These are phyloP conservation scores for Xylaria sp. DNA, from an alignment of 2,329 filamentous ascomycete genomes.

Conservation along the genomic window DNA sequence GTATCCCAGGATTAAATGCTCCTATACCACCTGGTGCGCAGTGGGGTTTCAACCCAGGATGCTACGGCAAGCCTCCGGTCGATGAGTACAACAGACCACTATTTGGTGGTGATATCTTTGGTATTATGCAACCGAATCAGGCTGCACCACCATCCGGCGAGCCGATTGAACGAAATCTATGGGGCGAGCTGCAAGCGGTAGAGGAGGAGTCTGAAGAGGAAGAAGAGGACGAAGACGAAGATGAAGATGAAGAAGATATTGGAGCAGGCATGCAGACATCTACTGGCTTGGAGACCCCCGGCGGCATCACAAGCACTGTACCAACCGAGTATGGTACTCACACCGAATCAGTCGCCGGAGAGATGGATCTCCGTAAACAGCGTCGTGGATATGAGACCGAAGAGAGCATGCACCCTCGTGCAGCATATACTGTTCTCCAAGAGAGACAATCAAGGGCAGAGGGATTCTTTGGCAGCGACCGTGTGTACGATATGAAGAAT, in stretches of 20 bases:
- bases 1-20: constrained; percentile 92
- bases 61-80: constrained; percentile 93
- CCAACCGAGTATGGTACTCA: constrained; percentile 79
- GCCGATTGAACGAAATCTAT: constrained; percentile 83
- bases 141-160: constrained; percentile 63
- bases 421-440: constrained; percentile 87
- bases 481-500: constrained; percentile 84
- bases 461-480: constrained; percentile 96
- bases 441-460: constrained; percentile 85
- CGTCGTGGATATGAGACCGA: constrained; percentile 87
- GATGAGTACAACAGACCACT: constrained; percentile 91
- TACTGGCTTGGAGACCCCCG: constrained; percentile 78
- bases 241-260: constrained; percentile 66
- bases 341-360: constrained; percentile 75
- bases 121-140: constrained; percentile 61
- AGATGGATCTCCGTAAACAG: constrained; percentile 90
- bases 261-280: constrained; percentile 74
- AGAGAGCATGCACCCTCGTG: constrained; percentile 73
- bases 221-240: constrained; percentile 74
- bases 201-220: constrained; percentile 67
- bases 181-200: constrained; percentile 83
- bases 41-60: constrained; percentile 95
- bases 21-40: constrained; percentile 85
- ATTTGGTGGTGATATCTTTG: constrained; percentile 94
- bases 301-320: constrained; percentile 78